Evolutionary conservation across 108 stramenopile genomes (phyloP).

Genomic region (Cyclotella kingstonii): DNA sequence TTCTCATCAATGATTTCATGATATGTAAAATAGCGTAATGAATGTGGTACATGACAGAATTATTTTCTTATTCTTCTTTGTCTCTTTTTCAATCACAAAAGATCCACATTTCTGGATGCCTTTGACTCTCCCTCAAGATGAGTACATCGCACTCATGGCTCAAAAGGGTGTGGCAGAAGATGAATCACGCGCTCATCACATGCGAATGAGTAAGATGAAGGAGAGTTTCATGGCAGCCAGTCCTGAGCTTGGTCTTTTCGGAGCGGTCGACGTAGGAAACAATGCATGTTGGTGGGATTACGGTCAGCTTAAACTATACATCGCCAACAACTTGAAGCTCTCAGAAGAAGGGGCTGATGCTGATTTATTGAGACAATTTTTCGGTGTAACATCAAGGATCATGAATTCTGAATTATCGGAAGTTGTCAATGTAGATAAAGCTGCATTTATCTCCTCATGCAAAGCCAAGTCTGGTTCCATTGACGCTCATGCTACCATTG

Average conservation of each 20-base stretch:
- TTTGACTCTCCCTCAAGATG: slow-evolving; percentile 80
- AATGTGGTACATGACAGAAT: too few species aligned
- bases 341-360: slow-evolving; percentile 71
- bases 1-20: too few species aligned
- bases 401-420: slow-evolving; percentile 54
- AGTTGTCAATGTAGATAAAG: slow-evolving; percentile 51
- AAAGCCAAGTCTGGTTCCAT: slow-evolving; percentile 72
- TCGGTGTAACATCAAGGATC: slow-evolving; percentile 60
- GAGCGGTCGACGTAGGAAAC: slow-evolving; percentile 95
- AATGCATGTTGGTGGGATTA: slow-evolving; percentile 99
- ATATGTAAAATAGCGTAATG: too few species aligned
- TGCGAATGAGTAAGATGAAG: slow-evolving; percentile 83
- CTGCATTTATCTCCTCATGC: slow-evolving; percentile 65
- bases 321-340: slow-evolving; percentile 82
- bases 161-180: slow-evolving; percentile 82
- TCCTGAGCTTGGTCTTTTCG: slow-evolving; percentile 85
- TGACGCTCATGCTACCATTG: slow-evolving; percentile 66
- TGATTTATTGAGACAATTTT: slow-evolving; percentile 75
- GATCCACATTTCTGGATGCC: slow-evolving; percentile 99
- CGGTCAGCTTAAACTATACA: slow-evolving; percentile 94
- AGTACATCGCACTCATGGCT: slow-evolving; percentile 86
- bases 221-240: slow-evolving; percentile 50
- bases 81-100: slow-evolving; percentile 61
- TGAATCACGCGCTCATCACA: slow-evolving; percentile 70
- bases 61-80: too few species aligned